phyloP scores from a whole-genome alignment of 306 rosid species.

The Lotus japonicus region DNA sequence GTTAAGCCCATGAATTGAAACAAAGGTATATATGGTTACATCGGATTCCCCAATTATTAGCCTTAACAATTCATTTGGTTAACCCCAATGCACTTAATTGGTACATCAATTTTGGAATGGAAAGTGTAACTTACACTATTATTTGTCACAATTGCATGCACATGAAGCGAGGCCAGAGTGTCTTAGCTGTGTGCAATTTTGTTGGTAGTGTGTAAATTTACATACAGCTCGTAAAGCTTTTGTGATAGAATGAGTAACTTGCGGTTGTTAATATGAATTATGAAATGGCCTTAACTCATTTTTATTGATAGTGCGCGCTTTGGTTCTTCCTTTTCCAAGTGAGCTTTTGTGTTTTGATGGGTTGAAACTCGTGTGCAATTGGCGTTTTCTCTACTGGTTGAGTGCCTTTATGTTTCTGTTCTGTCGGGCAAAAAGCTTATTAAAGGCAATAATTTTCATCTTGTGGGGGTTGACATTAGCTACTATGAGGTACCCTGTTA shows the following conservation, averaged over 20 bases:
- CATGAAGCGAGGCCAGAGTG: background rate
- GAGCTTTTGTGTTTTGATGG: background rate
- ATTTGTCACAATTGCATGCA: background rate
- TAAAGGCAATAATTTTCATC: constrained; percentile 12
- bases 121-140: background rate
- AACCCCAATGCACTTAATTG: background rate
- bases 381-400: background rate
- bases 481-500: background rate
- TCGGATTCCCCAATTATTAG: background rate
- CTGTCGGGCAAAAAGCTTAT: constrained; percentile 3
- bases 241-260: background rate
- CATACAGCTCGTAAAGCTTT: no score
- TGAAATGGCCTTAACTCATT: background rate
- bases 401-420: constrained; percentile 15
- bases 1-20: background rate
- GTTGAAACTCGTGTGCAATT: background rate
- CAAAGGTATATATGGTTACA: background rate
- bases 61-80: background rate
- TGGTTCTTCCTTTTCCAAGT: background rate
- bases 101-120: background rate
- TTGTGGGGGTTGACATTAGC: constrained; percentile 21
- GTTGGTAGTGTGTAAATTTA: background rate
- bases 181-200: background rate
- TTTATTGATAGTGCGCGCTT: background rate
- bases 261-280: background rate